These are phyloP conservation scores for Lasiodiplodia sp. DNA, from an alignment of 2,329 filamentous ascomycete genomes.

Conservation along the genomic window DNA sequence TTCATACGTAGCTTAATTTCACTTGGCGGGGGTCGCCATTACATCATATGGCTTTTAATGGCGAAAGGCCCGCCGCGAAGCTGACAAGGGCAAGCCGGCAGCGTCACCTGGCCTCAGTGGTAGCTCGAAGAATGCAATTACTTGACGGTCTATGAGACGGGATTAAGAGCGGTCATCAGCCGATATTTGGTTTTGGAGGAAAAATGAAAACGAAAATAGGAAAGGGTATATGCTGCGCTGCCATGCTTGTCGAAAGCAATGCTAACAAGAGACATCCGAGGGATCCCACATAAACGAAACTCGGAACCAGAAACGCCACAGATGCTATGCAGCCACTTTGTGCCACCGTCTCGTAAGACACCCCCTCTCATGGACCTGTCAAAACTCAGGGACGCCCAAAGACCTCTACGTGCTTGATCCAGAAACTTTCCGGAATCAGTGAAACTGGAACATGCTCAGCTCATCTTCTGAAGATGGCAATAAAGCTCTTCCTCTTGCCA, in stretches of 20 bases:
- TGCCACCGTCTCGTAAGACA: constrained; percentile 22
- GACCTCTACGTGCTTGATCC: constrained; percentile 7
- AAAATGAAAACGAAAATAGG: constrained; percentile 25
- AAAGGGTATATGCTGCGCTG: constrained; percentile 29
- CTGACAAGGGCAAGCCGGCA: neutral
- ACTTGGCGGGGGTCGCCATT: neutral
- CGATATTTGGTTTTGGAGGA: constrained; percentile 10
- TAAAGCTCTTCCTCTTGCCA: constrained; percentile 56
- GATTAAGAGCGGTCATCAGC: constrained; percentile 8
- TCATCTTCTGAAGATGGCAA: constrained; percentile 51
- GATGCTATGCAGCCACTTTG: constrained; percentile 27
- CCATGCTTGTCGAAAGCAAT: constrained; percentile 28
- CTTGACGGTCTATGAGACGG: constrained; percentile 5
- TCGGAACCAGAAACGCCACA: constrained; percentile 26
- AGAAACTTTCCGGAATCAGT: neutral
- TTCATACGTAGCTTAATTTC: constrained; percentile 6
- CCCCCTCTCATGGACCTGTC: neutral
- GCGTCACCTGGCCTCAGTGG: neutral
- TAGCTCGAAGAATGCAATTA: neutral
- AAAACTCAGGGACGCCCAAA: neutral
- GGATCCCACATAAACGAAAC: constrained; percentile 15
- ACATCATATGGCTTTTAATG: neutral
- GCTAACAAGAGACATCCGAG: constrained; percentile 15
- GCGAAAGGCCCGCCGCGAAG: neutral
- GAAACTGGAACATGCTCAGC: neutral